Percentiles rank a stretch among this genome's conserved stretches.
Conservation (phyloP, 75 land plant species). For the Isoetes taiwanensis region DNA sequence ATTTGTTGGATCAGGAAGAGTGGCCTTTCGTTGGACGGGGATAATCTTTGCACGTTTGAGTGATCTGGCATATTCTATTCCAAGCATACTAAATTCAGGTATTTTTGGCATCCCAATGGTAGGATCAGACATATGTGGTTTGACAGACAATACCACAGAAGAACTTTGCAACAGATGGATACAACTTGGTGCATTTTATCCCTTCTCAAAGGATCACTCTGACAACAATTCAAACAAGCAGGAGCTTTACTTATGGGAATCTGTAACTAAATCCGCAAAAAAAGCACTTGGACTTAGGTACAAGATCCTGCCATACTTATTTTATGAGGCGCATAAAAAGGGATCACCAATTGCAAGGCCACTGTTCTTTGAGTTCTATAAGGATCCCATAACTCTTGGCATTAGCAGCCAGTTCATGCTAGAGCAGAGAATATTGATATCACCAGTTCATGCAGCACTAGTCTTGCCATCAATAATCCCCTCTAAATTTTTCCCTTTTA, state of each 20-base stretch:
- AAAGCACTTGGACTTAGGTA: conserved; percentile 65
- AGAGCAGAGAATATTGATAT: conserved; percentile 52
- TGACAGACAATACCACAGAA: conserved; percentile 42
- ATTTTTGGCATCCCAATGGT: conserved; percentile 73
- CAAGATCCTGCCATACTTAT: conserved; percentile 61
- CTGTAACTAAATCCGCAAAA: conserved; percentile 54
- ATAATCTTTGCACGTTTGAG: conserved; percentile 65
- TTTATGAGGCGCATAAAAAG: conserved; percentile 58
- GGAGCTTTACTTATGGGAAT: conserved; percentile 75
- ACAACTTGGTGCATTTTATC: conserved; percentile 85
- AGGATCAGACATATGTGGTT: conserved; percentile 83
- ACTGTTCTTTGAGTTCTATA: conserved; percentile 66
- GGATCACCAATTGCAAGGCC: conserved; percentile 85
- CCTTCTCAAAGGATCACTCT: conserved; percentile 73
- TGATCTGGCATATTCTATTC: conserved; percentile 56
- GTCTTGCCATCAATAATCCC: too few relatives aligned
- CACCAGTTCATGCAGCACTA: conserved; percentile 45
- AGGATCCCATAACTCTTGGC: conserved; percentile 32
- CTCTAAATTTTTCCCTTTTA: too few relatives aligned
- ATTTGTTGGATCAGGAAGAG: conserved; percentile 52
- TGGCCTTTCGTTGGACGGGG: conserved; percentile 74
- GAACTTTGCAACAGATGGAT: conserved; percentile 81
- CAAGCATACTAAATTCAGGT: conserved; percentile 45
- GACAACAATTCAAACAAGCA: conserved; percentile 29
- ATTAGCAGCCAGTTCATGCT: conserved; percentile 59